Evolutionary conservation across 176 grass and related monocot species (phyloP).

Genomic region (Lolium multiflorum): DNA sequence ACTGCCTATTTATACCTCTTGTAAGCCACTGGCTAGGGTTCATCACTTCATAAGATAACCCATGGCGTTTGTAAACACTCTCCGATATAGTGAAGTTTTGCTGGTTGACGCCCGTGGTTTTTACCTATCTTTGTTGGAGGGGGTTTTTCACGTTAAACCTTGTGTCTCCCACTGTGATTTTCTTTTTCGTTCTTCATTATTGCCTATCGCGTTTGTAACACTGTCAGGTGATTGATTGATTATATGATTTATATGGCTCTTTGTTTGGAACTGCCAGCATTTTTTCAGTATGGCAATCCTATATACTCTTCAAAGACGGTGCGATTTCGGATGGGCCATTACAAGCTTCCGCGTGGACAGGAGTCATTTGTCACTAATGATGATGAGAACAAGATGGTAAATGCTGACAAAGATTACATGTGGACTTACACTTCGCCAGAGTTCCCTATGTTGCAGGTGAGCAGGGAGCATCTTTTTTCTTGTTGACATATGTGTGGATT

Average conservation of each 20-base stretch:
- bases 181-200: too few relatives aligned
- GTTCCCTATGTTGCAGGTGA: conserved; percentile 78
- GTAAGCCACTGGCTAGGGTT: too few relatives aligned
- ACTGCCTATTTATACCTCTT: too few relatives aligned
- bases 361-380: conserved; percentile 39
- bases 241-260: conserved; percentile 6
- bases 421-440: conserved; percentile 89
- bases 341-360: conserved; percentile 40
- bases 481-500: not conserved
- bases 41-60: too few relatives aligned
- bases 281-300: conserved; percentile 50
- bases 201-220: too few relatives aligned
- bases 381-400: conserved; percentile 38
- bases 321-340: conserved; percentile 73
- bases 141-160: too few relatives aligned
- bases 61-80: too few relatives aligned
- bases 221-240: not conserved
- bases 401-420: conserved; percentile 59
- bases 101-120: too few relatives aligned
- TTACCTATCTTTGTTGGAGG: too few relatives aligned
- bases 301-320: conserved; percentile 77
- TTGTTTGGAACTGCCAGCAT: conserved; percentile 44
- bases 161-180: too few relatives aligned
- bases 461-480: conserved; percentile 10
- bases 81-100: too few relatives aligned